A percentile compares a stretch with the other conserved stretches of the same genome.
These are phyloP conservation scores for Thielaviopsis ethacetica DNA, from an alignment of 2,329 filamentous ascomycete species.

Conservation along the genomic window DNA sequence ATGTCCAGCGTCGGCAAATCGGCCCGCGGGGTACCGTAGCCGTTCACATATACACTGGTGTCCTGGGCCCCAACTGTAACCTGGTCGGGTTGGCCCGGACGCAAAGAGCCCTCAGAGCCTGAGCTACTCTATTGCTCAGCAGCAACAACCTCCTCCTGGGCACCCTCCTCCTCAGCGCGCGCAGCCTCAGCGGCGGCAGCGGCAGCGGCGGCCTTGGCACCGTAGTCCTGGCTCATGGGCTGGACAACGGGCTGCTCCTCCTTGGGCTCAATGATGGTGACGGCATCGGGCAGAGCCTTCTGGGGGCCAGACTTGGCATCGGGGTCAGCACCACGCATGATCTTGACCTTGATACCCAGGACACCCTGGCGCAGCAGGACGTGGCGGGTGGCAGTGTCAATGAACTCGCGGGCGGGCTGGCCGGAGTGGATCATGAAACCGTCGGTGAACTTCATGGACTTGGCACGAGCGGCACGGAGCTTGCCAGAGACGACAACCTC, in stretches of 20 bases:
- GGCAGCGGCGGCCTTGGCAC: constrained; percentile 66
- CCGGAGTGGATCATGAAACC: constrained; percentile 99
- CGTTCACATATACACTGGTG: constrained; percentile 3
- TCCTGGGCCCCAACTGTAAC: constrained; percentile 9
- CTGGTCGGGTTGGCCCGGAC: constrained; percentile 10
- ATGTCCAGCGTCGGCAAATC: constrained; percentile 7
- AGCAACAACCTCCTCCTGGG: constrained; percentile 33
- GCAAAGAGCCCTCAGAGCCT: constrained; percentile 12
- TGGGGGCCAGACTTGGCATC: constrained; percentile 97
- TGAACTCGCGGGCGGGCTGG: constrained; percentile 99
- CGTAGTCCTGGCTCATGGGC: constrained; percentile 96
- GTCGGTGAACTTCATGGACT: constrained; percentile 99
- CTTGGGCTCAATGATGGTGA: constrained; percentile 99
- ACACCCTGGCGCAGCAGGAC: constrained; percentile 99
- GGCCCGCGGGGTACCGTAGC: constrained; percentile 3
- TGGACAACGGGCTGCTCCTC: constrained; percentile 92
- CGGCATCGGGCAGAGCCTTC: constrained; percentile 94
- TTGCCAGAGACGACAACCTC: constrained; percentile 99
- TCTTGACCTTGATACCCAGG: constrained; percentile 99
- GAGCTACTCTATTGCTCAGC: constrained; percentile 23
- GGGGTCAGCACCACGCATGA: constrained; percentile 99
- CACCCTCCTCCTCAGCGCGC: constrained; percentile 38
- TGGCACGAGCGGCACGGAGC: constrained; percentile 95
- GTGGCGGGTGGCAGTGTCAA: constrained; percentile 96
- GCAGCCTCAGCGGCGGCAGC: constrained; percentile 40